Base-by-base conservation (phyloP, 2,329 filamentous ascomycete species). In the Sarocladium brachiariae region DNA sequence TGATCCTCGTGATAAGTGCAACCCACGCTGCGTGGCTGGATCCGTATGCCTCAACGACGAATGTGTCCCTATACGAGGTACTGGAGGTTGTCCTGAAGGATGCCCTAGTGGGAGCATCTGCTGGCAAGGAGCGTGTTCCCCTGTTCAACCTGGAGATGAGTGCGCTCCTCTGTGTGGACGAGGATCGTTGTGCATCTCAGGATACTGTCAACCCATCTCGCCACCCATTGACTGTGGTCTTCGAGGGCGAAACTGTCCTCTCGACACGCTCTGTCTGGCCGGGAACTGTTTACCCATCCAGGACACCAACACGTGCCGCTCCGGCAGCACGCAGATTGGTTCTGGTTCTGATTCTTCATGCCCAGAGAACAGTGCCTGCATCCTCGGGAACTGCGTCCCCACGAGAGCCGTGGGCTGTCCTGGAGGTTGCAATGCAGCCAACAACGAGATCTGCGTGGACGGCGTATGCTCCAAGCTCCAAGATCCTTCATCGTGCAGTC, bases 201-300 rank as follows among this genome's bases (percentile, higher is more conserved):
- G 46, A 4, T 49, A 49, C 16, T 49, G 46, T 18, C 19, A 23
- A 13, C 46, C 46, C 2, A 37, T 49, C 11, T 19, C 10, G 18
- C 14, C 46, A 5, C 46, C 46, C 11, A 37, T 25, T n/a, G 46
- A 49, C 31, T 49, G 46, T 27, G 46, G 46, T n/a, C 33, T 49
- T 8, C 11, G 46, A 18, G 46, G 46, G 16, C 46, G 46, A 10
- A 49, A 49, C 46, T 49, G 46, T 16, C 46, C 46, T 10, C 11
- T 37, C 10, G 46, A 49, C 19, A 35, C 18, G 2, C 4, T 37
- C 19, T 49, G 46, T 25, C 31, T 49, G 10, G 46, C 46, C 11
- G 46, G 46, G 7, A 49, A 49, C 31, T 49, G 46, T 16, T 11
- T 49, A 10, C 31, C 46, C 11, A 14, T 49, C 9, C 16, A 25